These are phyloP conservation scores for Monosporascus ibericus DNA, from an alignment of 2,329 filamentous ascomycete species.

Conservation along the genomic window DNA sequence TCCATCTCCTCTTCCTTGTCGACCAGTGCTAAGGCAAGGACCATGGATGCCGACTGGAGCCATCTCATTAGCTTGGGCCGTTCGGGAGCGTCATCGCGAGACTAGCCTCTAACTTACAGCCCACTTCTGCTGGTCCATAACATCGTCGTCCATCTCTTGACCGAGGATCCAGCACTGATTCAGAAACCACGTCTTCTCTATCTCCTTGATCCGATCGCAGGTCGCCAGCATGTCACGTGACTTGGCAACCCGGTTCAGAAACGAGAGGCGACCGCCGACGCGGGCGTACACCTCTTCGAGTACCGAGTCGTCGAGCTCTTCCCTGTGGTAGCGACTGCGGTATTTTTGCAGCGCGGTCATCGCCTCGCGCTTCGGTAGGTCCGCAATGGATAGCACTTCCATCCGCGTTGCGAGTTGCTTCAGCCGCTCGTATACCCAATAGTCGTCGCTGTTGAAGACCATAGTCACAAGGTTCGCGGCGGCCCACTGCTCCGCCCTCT, in stretches of 20 bases:
- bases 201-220: slow-evolving; percentile 65
- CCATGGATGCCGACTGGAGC: slow-evolving; percentile 77
- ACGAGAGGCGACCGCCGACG: slow-evolving; percentile 83
- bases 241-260: slow-evolving; percentile 86
- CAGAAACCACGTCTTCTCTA: slow-evolving; percentile 72
- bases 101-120: slow-evolving; percentile 51
- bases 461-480: slow-evolving; percentile 84
- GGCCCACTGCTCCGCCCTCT: slow-evolving; percentile 94
- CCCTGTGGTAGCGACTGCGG: slow-evolving; percentile 68
- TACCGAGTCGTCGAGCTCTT: slow-evolving; percentile 46
- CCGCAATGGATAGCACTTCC: slow-evolving; percentile 82
- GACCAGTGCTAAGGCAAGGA: slow-evolving; percentile 85
- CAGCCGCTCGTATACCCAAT: slow-evolving; percentile 94
- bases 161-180: slow-evolving; percentile 76
- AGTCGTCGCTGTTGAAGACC: slow-evolving; percentile 95
- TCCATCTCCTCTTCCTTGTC: slow-evolving; percentile 65
- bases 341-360: slow-evolving; percentile 73
- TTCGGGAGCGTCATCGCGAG: slow-evolving; percentile 1
- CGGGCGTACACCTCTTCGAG: slow-evolving; percentile 77
- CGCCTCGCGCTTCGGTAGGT: slow-evolving; percentile 74
- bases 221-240: slow-evolving; percentile 71
- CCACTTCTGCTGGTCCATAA: slow-evolving; percentile 97
- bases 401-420: slow-evolving; percentile 91
- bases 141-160: slow-evolving; percentile 83
- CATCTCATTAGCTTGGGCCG: too few species aligned